Evolutionary conservation across 176 grass and related monocot species (phyloP).

Genomic region (Pontederia crassipes): DNA sequence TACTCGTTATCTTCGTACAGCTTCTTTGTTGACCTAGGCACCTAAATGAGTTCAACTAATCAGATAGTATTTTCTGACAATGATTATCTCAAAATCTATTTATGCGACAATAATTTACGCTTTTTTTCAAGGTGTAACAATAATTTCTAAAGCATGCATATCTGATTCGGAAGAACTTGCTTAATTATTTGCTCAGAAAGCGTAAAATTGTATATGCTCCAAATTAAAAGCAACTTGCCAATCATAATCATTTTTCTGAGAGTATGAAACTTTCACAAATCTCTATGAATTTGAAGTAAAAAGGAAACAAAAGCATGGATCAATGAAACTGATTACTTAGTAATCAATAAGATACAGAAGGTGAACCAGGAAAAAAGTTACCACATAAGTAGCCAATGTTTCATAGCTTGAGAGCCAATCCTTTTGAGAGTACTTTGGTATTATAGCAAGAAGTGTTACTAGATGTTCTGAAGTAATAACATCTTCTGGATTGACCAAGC

Average conservation of each 20-base stretch:
- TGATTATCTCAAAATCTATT: too few species aligned
- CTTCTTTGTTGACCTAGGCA: conserved; percentile 77
- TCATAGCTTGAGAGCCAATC: conserved; percentile 93
- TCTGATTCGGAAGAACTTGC: too few species aligned
- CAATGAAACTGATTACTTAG: neutral
- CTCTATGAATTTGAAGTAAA: too few species aligned
- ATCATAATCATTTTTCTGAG: too few species aligned
- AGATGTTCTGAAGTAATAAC: conserved; percentile 79
- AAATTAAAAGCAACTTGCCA: neutral
- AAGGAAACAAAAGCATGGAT: neutral
- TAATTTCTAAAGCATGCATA: too few species aligned
- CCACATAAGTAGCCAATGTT: conserved; percentile 74
- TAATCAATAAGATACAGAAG: neutral
- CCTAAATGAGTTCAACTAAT: conserved; percentile 28
- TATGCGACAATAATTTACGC: too few species aligned
- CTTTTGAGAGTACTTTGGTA: conserved; percentile 93
- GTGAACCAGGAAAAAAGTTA: conserved; percentile 19
- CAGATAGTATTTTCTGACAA: too few species aligned
- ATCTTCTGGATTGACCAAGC: conserved; percentile 82
- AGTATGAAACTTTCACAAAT: too few species aligned
- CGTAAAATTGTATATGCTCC: neutral
- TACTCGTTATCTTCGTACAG: conserved; percentile 86
- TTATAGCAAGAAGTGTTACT: conserved; percentile 85
- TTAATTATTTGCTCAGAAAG: too few species aligned
- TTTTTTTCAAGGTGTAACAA: too few species aligned